These are phyloP conservation scores for Ceratocystis alfenasii DNA, from an alignment of 2,329 filamentous ascomycete genomes.

Conservation along the genomic window DNA sequence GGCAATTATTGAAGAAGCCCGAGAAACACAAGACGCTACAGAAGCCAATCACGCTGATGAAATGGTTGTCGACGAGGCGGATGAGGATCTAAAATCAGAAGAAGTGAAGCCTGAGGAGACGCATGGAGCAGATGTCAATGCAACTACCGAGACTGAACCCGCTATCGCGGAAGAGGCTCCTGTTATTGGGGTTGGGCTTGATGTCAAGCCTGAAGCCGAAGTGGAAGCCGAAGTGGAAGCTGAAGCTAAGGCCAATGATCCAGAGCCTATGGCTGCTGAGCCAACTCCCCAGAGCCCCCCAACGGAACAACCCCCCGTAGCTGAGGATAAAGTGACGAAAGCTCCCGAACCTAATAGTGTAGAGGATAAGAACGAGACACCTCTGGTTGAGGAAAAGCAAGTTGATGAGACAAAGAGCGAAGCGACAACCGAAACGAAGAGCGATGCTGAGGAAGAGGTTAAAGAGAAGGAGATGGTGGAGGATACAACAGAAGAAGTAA, in stretches of 20 bases:
- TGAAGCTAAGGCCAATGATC: not conserved
- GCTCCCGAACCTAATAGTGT: not conserved
- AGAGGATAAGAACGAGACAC: not conserved
- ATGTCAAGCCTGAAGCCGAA: not conserved
- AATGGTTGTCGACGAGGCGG: not conserved
- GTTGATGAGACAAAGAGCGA: no score
- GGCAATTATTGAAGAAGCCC: no score
- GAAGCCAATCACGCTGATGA: no score
- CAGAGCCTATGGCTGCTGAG: not conserved
- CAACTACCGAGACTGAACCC: not conserved
- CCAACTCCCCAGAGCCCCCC: not conserved
- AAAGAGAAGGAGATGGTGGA: not conserved
- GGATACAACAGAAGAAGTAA: slow-evolving; percentile 21
- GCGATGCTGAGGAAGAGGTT: not conserved
- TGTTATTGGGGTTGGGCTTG: not conserved
- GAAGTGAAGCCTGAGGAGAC: not conserved
- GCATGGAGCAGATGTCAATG: not conserved
- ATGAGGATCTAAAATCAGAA: not conserved
- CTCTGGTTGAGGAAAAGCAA: not conserved
- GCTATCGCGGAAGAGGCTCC: not conserved
- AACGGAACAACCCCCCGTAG: not conserved
- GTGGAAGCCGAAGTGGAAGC: not conserved
- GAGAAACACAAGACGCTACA: no score
- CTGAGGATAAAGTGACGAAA: not conserved
- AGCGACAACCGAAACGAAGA: no score